A percentile compares a stretch with the other conserved stretches of the same genome.
phyloP scores from a whole-genome alignment of 345 rosid genomes.

The Microthlaspi erraticum region DNA sequence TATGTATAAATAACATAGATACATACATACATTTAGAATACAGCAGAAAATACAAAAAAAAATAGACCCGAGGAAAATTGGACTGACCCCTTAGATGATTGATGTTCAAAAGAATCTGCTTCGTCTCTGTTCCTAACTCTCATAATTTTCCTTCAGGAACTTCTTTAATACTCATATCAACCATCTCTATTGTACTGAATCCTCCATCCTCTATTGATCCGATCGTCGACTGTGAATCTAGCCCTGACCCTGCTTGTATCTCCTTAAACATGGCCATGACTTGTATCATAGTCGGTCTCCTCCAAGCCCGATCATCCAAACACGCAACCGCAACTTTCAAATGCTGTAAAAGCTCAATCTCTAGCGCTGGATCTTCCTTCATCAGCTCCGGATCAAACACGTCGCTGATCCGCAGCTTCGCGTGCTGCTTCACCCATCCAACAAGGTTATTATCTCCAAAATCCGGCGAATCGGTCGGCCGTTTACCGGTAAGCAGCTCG shows the following conservation, averaged over 20 bases:
- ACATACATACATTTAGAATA: slow-evolving; percentile 39
- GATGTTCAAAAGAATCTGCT: slow-evolving; percentile 37
- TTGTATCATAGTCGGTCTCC: slow-evolving; percentile 79
- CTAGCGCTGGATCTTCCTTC: slow-evolving; percentile 73
- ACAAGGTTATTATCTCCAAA: slow-evolving; percentile 98
- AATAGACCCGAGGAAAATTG: slow-evolving; percentile 37
- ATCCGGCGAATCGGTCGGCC: slow-evolving; percentile 93
- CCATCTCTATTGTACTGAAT: slow-evolving; percentile 64
- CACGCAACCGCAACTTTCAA: slow-evolving; percentile 77
- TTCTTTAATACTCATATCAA: slow-evolving; percentile 85
- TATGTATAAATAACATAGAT: slow-evolving; percentile 44
- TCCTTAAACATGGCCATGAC: slow-evolving; percentile 82
- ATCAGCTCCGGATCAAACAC: slow-evolving; percentile 78
- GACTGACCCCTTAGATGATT: slow-evolving; percentile 41
- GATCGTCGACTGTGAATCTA: slow-evolving; percentile 77
- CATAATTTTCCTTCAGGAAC: slow-evolving; percentile 63
- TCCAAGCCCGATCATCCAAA: slow-evolving; percentile 74
- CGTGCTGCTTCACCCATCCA: slow-evolving; percentile 97
- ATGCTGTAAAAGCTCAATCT: slow-evolving; percentile 80
- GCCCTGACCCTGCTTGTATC: slow-evolving; percentile 78
- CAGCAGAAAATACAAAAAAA: slow-evolving; percentile 39
- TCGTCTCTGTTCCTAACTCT: slow-evolving; percentile 31
- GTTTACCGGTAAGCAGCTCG: slow-evolving; percentile 84
- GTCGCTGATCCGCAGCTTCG: slow-evolving; percentile 67
- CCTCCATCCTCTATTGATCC: slow-evolving; percentile 67